A percentile compares a stretch with the other conserved stretches of the same genome.
Conservation (phyloP, 2,329 filamentous ascomycete species). For the Domatiomyces catenatus region DNA sequence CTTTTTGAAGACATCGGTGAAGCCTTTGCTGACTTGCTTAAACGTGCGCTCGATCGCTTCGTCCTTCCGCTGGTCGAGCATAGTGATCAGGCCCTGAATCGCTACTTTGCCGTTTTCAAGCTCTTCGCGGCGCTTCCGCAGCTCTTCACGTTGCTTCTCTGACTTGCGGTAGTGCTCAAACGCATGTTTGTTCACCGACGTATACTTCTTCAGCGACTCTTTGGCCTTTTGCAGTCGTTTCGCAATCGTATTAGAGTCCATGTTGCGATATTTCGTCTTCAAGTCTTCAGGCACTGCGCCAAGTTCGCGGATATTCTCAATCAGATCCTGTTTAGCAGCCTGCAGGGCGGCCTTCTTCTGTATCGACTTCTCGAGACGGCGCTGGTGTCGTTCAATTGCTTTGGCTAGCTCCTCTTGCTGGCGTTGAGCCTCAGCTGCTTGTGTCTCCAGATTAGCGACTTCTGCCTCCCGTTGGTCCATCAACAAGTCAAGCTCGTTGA, state of each 20-base stretch:
- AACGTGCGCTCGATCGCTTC: slow-evolving; percentile 97
- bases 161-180: slow-evolving; percentile 99
- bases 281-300: slow-evolving; percentile 89
- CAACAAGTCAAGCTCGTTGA: slow-evolving; percentile 58
- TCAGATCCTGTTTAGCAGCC: slow-evolving; percentile 62
- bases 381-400: slow-evolving; percentile 71
- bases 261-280: slow-evolving; percentile 75
- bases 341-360: slow-evolving; percentile 71
- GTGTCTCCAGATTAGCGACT: slow-evolving; percentile 44
- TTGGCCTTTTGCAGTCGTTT: slow-evolving; percentile 77
- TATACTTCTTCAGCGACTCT: slow-evolving; percentile 81
- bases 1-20: slow-evolving; percentile 82
- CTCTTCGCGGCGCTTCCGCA: slow-evolving; percentile 72
- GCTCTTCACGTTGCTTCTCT: slow-evolving; percentile 73
- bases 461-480: slow-evolving; percentile 46
- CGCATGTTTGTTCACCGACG: slow-evolving; percentile 84
- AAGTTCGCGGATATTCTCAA: slow-evolving; percentile 78
- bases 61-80: slow-evolving; percentile 88
- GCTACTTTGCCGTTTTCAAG: slow-evolving; percentile 72
- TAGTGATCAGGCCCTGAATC: slow-evolving; percentile 82
- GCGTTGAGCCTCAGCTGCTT: slow-evolving; percentile 48
- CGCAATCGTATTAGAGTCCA: slow-evolving; percentile 59
- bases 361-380: slow-evolving; percentile 79
- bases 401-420: slow-evolving; percentile 60
- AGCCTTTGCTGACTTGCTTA: slow-evolving; percentile 91